Percentiles rank a stretch among this genome's conserved stretches.
Evolutionary conservation across 305 asterid species (phyloP).

Genomic region (Vinca major): DNA sequence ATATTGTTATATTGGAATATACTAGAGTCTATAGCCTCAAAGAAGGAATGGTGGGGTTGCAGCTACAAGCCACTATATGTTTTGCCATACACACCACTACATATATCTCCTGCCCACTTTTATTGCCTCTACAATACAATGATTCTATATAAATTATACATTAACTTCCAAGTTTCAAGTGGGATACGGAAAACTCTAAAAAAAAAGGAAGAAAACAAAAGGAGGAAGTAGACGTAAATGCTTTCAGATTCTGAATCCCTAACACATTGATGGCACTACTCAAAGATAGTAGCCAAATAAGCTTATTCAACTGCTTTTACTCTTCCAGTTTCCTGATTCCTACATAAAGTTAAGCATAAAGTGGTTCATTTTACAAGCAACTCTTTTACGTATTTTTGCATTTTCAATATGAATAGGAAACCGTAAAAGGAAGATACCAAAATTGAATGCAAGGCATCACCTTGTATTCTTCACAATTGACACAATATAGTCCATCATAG

Average conservation of each 20-base stretch:
- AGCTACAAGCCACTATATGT: background rate
- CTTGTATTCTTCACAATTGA: conserved; percentile 96
- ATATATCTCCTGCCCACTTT: background rate
- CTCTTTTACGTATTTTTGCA: background rate
- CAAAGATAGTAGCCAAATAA: background rate
- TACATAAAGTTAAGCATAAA: background rate
- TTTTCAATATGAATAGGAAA: conserved; percentile 6
- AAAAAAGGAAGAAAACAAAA: background rate
- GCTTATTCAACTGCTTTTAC: background rate
- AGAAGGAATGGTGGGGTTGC: background rate
- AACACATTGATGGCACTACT: background rate
- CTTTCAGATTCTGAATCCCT: background rate
- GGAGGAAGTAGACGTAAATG: background rate
- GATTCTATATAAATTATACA: background rate
- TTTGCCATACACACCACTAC: background rate
- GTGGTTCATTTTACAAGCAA: too few species aligned
- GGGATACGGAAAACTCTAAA: background rate
- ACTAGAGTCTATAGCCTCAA: background rate
- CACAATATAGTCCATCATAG: conserved; percentile 91
- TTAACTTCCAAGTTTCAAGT: background rate
- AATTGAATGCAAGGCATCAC: conserved; percentile 25
- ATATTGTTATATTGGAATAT: background rate
- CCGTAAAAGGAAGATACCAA: background rate
- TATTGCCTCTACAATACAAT: background rate
- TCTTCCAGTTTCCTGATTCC: background rate